These are phyloP conservation scores for Cercophora scortea DNA, from an alignment of 495 filamentous ascomycete species.

Conservation along the genomic window DNA sequence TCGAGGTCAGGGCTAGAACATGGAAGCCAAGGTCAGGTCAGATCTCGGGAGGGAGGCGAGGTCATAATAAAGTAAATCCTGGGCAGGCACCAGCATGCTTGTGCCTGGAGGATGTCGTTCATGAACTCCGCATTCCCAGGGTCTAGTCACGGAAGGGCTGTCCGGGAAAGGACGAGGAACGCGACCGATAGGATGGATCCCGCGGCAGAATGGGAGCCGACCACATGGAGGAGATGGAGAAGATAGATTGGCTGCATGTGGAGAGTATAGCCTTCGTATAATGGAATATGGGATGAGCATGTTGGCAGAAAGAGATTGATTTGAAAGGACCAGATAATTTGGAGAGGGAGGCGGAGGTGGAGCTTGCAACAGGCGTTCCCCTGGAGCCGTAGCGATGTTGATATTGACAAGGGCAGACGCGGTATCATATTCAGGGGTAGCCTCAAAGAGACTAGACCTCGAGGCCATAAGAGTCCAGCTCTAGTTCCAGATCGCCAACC, in stretches of 20 bases:
- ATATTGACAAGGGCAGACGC: neutral
- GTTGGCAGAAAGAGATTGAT: constrained; percentile 13
- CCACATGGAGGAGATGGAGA: constrained; percentile 8
- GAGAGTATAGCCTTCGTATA: constrained; percentile 18
- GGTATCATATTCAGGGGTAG: neutral
- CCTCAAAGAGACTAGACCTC: too few relatives aligned
- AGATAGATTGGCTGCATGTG: constrained; percentile 23
- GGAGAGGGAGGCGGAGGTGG: constrained; percentile 13
- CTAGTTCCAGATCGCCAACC: neutral
- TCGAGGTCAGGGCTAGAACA: constrained; percentile 8
- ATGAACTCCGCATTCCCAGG: constrained; percentile 17
- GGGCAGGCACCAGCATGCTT: neutral
- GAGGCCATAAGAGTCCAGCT: too few relatives aligned
- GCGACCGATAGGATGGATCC: constrained; percentile 25
- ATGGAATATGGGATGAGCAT: constrained; percentile 18
- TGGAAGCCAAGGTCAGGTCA: constrained; percentile 7
- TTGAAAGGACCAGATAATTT: constrained; percentile 20
- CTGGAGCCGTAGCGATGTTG: neutral
- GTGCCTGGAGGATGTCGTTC: constrained; percentile 3
- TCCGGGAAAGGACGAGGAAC: constrained; percentile 18
- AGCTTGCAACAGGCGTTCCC: constrained; percentile 13
- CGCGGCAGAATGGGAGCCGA: constrained; percentile 18
- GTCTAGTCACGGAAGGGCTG: constrained; percentile 15
- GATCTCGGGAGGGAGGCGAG: neutral
- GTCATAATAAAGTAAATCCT: constrained; percentile 9